Percentiles rank a stretch among this genome's conserved stretches.
These are phyloP conservation scores for Arthrobotrys iridis DNA, from an alignment of 2,329 filamentous ascomycete genomes.

Conservation along the genomic window DNA sequence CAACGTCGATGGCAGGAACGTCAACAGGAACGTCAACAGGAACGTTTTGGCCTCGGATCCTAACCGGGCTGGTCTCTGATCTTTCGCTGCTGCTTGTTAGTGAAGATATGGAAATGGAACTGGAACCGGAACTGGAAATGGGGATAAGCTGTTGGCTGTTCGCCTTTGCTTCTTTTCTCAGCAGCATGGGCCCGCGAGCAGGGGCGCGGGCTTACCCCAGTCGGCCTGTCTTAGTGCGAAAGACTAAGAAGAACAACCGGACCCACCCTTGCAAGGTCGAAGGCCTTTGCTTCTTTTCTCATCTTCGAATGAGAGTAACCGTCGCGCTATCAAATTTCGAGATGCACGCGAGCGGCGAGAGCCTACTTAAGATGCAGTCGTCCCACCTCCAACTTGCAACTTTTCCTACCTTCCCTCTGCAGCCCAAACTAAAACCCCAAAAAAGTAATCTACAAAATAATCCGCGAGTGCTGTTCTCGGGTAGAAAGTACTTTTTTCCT, in stretches of 20 bases:
- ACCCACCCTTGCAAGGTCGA: constrained; percentile 15
- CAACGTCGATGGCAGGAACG: constrained; percentile 10
- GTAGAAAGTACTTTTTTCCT: constrained; percentile 51
- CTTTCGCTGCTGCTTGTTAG: not conserved
- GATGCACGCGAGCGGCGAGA: constrained; percentile 42
- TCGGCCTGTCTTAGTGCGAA: constrained; percentile 26
- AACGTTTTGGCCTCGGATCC: too few species aligned
- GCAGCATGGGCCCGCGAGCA: constrained; percentile 4
- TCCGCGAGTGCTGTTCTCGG: constrained; percentile 50
- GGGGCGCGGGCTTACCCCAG: constrained; percentile 32
- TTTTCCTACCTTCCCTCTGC: constrained; percentile 29
- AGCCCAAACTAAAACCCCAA: constrained; percentile 12
- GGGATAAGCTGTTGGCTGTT: too few species aligned
- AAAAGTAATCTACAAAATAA: constrained; percentile 31
- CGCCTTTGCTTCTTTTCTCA: constrained; percentile 29
- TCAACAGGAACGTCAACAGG: too few species aligned
- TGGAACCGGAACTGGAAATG: not conserved
- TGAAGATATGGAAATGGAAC: not conserved
- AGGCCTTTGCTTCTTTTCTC: not conserved
- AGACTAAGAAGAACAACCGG: constrained; percentile 21
- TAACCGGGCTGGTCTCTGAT: constrained; percentile 12
- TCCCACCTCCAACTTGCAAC: constrained; percentile 40
- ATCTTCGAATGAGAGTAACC: constrained; percentile 36
- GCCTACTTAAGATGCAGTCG: constrained; percentile 49
- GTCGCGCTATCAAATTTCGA: constrained; percentile 53